Evolutionary conservation across 2,329 filamentous ascomycete genomes (phyloP).

Genomic region (Plenodomus lindquistii): DNA sequence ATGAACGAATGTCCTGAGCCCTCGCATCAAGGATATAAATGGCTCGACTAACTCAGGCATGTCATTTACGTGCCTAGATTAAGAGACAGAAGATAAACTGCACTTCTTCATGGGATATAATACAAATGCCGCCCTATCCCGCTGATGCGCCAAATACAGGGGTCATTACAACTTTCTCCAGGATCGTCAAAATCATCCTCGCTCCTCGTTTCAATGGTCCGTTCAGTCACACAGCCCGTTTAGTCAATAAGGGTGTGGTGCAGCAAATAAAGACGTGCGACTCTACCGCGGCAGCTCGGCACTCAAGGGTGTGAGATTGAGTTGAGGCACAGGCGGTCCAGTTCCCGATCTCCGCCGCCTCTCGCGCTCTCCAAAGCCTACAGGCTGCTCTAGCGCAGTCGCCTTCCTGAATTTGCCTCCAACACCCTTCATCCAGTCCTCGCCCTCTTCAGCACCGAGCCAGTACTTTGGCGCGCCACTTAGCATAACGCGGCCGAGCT

Average conservation of each 20-base stretch:
- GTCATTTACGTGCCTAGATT: too few relatives aligned
- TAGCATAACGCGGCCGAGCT: constrained; percentile 78
- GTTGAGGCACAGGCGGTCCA: constrained; percentile 53
- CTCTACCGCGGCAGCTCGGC: constrained; percentile 24
- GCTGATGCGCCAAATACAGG: too few relatives aligned
- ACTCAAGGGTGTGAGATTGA: constrained; percentile 18
- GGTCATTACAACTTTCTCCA: background rate
- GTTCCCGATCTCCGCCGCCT: constrained; percentile 65
- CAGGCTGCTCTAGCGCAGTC: constrained; percentile 44
- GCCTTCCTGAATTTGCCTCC: constrained; percentile 63
- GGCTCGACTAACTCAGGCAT: too few relatives aligned
- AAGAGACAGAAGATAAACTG: too few relatives aligned
- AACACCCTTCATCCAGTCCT: constrained; percentile 70
- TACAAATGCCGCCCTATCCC: too few relatives aligned
- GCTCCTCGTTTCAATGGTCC: too few relatives aligned
- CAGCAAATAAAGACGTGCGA: too few relatives aligned
- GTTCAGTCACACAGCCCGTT: too few relatives aligned
- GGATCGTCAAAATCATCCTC: background rate
- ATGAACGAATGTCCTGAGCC: too few relatives aligned
- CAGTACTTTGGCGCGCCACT: constrained; percentile 76
- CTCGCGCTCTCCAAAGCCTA: constrained; percentile 60
- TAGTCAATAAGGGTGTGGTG: background rate
- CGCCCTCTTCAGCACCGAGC: constrained; percentile 68
- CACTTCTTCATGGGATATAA: too few relatives aligned
- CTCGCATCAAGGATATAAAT: too few relatives aligned